A percentile compares a stretch with the other conserved stretches of the same genome.
These are phyloP conservation scores for Tulasnella sp. DNA, from an alignment of 768 basidiomycete genomes.

Conservation along the genomic window DNA sequence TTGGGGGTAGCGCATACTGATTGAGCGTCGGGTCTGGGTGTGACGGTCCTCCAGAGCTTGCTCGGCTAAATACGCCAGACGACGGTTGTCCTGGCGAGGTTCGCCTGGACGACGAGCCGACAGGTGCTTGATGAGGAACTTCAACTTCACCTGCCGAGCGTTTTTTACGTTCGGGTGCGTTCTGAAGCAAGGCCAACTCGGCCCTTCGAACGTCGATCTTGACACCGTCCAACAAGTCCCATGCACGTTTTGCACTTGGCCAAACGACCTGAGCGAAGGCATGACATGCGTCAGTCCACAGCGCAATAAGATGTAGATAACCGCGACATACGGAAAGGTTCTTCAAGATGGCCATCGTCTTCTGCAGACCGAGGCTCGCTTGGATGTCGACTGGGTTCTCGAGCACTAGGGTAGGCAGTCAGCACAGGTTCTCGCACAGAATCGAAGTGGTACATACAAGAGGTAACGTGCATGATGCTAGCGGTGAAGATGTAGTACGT, in stretches of 20 bases:
- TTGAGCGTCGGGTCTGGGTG: not conserved
- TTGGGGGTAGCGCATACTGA: not conserved
- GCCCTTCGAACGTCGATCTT: slow-evolving; percentile 33
- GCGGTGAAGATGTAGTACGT: slow-evolving; percentile 44
- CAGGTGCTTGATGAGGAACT: not conserved
- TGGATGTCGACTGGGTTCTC: slow-evolving; percentile 46
- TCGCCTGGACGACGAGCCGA: no score
- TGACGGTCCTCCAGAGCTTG: not conserved
- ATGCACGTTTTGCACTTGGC: slow-evolving; percentile 39
- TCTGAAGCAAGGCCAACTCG: not conserved
- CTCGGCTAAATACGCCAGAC: not conserved
- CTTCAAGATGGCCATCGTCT: slow-evolving; percentile 36
- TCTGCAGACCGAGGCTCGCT: slow-evolving; percentile 34
- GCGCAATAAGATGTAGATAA: no score
- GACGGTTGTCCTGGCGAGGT: no score
- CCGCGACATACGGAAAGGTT: slow-evolving; percentile 10
- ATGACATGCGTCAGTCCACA: no score
- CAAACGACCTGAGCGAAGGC: slow-evolving; percentile 36
- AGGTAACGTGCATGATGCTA: slow-evolving; percentile 40
- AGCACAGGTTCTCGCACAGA: not conserved
- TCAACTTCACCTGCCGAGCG: not conserved
- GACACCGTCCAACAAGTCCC: slow-evolving; percentile 38
- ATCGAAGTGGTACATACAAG: slow-evolving; percentile 6
- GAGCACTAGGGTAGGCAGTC: slow-evolving; percentile 35
- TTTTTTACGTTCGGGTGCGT: slow-evolving; percentile 19